Evolutionary conservation across 2,329 filamentous ascomycete genomes (phyloP).

Genomic region (Trichophaea hybrida): DNA sequence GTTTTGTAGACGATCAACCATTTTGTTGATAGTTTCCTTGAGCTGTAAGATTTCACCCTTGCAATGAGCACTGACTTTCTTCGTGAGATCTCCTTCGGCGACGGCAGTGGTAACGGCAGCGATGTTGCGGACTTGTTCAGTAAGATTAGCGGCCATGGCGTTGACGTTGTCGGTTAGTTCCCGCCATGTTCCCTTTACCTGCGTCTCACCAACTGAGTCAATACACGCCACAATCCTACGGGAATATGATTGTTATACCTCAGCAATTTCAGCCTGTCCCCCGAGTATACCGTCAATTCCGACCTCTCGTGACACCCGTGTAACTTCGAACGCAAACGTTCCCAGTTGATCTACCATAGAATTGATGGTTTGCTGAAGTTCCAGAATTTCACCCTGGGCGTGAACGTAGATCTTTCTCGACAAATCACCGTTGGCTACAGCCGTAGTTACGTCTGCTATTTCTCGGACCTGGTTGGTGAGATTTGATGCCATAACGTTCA

Average conservation of each 20-base stretch:
- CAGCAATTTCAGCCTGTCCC: slow-evolving; percentile 58
- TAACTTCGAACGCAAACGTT: slow-evolving; percentile 73
- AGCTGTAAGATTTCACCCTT: slow-evolving; percentile 85
- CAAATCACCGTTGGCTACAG: slow-evolving; percentile 67
- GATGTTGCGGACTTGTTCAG: slow-evolving; percentile 30
- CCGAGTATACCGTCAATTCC: slow-evolving; percentile 72
- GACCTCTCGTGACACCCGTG: slow-evolving; percentile 67
- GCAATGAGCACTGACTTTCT: slow-evolving; percentile 88
- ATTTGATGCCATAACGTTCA: slow-evolving; percentile 30
- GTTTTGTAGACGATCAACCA: slow-evolving; percentile 95
- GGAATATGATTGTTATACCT: slow-evolving; percentile 11
- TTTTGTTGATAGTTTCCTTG: slow-evolving; percentile 97
- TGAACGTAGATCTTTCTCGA: slow-evolving; percentile 74
- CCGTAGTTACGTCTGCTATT: slow-evolving; percentile 71
- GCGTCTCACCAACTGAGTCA: slow-evolving; percentile 3
- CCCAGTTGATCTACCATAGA: slow-evolving; percentile 79
- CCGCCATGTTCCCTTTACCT: slow-evolving; percentile 76
- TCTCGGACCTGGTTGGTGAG: slow-evolving; percentile 47
- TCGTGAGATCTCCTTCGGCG: slow-evolving; percentile 75
- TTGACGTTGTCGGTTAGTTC: slow-evolving; percentile 46
- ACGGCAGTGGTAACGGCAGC: slow-evolving; percentile 52
- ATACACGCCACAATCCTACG: neutral
- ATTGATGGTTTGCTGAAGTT: slow-evolving; percentile 74
- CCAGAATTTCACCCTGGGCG: slow-evolving; percentile 66
- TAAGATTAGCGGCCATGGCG: slow-evolving; percentile 30